Evolutionary conservation across 495 filamentous ascomycete species (phyloP).

Genomic region (Talaromyces proteolyticus): DNA sequence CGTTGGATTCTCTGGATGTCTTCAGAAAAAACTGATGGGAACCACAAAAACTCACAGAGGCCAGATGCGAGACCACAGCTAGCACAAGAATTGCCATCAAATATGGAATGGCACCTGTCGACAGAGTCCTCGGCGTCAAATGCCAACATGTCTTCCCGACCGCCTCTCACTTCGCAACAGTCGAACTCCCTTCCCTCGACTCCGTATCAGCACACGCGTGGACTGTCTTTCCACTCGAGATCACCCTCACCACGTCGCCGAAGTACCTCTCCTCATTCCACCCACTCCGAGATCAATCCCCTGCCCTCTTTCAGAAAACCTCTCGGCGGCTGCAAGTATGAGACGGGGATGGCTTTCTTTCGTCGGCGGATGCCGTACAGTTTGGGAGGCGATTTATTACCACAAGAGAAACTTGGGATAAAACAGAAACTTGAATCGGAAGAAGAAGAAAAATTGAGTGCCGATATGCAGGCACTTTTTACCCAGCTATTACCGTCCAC

Average conservation of each 20-base stretch:
- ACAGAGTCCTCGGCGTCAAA: conserved; percentile 22
- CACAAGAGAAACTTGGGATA: conserved; percentile 56
- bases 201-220: conserved; percentile 80
- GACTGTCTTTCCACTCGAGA: conserved; percentile 75
- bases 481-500: conserved; percentile 76
- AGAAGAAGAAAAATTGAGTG: conserved; percentile 71
- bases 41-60: conserved; percentile 29
- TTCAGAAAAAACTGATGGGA: conserved; percentile 39
- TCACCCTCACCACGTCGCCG: conserved; percentile 78
- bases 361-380: conserved; percentile 86
- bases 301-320: conserved; percentile 57
- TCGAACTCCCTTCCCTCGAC: conserved; percentile 94
- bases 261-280: conserved; percentile 84
- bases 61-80: conserved; percentile 37
- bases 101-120: conserved; percentile 36
- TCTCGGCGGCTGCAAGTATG: conserved; percentile 69
- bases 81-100: conserved; percentile 33
- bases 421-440: conserved; percentile 64
- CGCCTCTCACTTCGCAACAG: conserved; percentile 53
- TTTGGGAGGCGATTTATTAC: conserved; percentile 69
- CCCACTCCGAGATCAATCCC: conserved; percentile 80
- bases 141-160: conserved; percentile 27
- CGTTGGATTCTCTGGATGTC: conserved; percentile 32
- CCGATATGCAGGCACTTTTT: conserved; percentile 79
- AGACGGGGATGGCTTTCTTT: conserved; percentile 67